phyloP scores from a whole-genome alignment of 139 green algal genomes.

The Chlorella sp. region DNA sequence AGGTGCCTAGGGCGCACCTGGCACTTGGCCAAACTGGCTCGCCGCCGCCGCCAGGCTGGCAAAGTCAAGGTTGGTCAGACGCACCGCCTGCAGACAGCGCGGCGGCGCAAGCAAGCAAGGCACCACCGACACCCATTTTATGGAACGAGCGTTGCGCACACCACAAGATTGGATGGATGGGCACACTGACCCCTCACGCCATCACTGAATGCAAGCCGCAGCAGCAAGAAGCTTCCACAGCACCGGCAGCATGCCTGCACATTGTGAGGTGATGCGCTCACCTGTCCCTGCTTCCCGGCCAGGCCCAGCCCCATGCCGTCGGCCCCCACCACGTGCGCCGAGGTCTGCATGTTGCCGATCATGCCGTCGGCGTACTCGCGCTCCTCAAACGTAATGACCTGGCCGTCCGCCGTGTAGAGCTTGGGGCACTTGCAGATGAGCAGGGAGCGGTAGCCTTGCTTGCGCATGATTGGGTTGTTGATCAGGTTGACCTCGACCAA shows the following conservation, averaged over 20 bases:
- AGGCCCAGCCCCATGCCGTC: background rate
- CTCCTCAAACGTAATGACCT: constrained; percentile 44
- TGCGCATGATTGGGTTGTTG: constrained; percentile 54
- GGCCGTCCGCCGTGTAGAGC: constrained; percentile 36
- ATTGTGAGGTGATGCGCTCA: too few species aligned
- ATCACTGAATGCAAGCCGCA: background rate
- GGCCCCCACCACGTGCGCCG: background rate
- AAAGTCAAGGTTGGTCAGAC: constrained; percentile 7
- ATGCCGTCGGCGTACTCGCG: constrained; percentile 27
- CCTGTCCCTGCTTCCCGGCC: background rate
- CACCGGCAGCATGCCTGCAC: background rate
- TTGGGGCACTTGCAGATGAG: constrained; percentile 29
- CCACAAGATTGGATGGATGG: background rate
- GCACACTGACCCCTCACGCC: background rate
- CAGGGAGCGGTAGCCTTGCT: constrained; percentile 47
- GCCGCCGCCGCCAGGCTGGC: background rate
- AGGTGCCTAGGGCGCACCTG: background rate
- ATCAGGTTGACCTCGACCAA: constrained; percentile 51
- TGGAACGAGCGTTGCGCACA: background rate
- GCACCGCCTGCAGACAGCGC: constrained; percentile 1
- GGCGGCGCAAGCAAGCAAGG: too few species aligned
- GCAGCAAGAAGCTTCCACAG: background rate
- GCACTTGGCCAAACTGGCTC: constrained; percentile 2
- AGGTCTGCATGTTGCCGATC: constrained; percentile 7
- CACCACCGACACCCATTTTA: too few species aligned